Percentiles rank a stretch among this genome's conserved stretches.
These are phyloP conservation scores for Pholiota microspora DNA, from an alignment of 768 basidiomycete genomes.

Conservation along the genomic window DNA sequence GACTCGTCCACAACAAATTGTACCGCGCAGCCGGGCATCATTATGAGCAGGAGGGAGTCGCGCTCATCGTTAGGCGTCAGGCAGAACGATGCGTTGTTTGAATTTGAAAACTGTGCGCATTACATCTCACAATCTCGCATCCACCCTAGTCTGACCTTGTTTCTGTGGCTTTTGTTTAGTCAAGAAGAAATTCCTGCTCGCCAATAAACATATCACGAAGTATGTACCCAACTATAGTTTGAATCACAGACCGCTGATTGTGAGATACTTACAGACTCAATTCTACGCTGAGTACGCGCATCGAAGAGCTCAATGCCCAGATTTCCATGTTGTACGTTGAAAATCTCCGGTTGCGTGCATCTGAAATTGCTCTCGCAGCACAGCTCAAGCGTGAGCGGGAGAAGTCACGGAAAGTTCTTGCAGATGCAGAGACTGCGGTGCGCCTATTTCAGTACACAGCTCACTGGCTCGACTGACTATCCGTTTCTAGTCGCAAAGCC, in stretches of 20 bases:
- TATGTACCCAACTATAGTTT: constrained; percentile 28
- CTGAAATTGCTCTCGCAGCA: constrained; percentile 71
- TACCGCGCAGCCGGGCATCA: not conserved
- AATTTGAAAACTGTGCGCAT: constrained; percentile 86
- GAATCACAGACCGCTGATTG: not conserved
- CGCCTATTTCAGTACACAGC: constrained; percentile 19
- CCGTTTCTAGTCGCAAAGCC: constrained; percentile 44
- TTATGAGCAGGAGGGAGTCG: constrained; percentile 59
- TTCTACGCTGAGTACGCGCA: constrained; percentile 78
- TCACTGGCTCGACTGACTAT: constrained; percentile 10
- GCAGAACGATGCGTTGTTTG: constrained; percentile 78
- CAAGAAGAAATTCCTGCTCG: constrained; percentile 90
- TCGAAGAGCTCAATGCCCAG: constrained; percentile 82
- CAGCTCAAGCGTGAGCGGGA: constrained; percentile 82
- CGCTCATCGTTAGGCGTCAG: constrained; percentile 61
- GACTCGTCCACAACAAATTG: not conserved
- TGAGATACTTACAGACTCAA: constrained; percentile 56
- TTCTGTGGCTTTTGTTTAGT: constrained; percentile 42
- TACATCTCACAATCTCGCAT: constrained; percentile 18
- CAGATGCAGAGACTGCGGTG: constrained; percentile 76
- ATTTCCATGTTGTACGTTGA: constrained; percentile 81
- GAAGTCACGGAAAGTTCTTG: constrained; percentile 68
- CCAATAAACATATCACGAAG: constrained; percentile 93
- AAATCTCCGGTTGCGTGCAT: constrained; percentile 78
- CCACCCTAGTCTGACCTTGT: constrained; percentile 30